Evolutionary conservation across 2,329 filamentous ascomycete species (phyloP).

Genomic region (Daldinia sp.): DNA sequence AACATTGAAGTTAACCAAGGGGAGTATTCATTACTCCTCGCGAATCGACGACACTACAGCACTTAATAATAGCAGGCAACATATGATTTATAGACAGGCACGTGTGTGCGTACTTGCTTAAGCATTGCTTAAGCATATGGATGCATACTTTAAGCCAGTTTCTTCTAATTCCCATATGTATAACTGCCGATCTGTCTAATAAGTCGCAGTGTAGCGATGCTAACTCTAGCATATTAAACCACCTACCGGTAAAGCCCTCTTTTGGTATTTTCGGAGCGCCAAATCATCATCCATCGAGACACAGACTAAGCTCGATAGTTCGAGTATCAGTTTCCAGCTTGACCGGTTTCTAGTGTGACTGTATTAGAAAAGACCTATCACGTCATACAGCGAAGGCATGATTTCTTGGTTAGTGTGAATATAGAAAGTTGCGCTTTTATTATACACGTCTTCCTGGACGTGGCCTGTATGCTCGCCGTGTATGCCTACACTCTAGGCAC

Average conservation of each 20-base stretch:
- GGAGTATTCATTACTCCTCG: constrained; percentile 27
- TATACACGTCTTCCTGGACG: neutral
- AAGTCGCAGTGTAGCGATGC: neutral
- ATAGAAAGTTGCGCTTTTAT: neutral
- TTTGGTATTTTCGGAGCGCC: neutral
- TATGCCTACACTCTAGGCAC: neutral
- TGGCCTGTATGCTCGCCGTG: neutral
- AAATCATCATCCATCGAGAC: neutral
- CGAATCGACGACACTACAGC: constrained; percentile 7
- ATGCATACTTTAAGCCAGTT: neutral
- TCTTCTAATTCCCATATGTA: neutral
- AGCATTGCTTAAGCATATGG: no score
- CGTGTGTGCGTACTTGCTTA: constrained; percentile 9
- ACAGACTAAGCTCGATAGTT: constrained; percentile 8
- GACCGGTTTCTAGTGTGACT: constrained; percentile 10
- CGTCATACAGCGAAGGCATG: constrained; percentile 20
- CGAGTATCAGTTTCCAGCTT: constrained; percentile 3
- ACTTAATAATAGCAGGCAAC: constrained; percentile 2
- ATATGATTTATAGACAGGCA: constrained; percentile 9
- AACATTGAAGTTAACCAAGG: constrained; percentile 23
- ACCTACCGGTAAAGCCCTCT: neutral
- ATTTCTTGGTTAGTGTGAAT: neutral
- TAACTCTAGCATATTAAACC: neutral
- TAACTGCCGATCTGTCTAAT: neutral
- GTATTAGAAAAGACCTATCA: constrained; percentile 25